Evolutionary conservation across 768 basidiomycete genomes (phyloP).

Genomic region (Boletus sp.): DNA sequence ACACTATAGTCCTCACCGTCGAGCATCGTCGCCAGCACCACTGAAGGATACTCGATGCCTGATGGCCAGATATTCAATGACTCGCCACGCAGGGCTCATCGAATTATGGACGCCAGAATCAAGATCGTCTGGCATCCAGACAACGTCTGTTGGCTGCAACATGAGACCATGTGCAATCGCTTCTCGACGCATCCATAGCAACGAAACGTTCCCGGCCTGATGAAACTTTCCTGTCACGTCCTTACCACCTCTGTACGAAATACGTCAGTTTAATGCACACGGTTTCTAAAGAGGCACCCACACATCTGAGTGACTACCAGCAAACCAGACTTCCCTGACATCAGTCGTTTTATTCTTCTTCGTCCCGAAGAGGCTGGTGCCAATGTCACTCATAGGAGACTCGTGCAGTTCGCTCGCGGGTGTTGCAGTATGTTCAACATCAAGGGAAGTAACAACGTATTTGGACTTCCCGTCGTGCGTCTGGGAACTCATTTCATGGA

Average conservation of each 20-base stretch:
- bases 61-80: slow-evolving; percentile 9
- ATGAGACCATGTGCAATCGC: not conserved
- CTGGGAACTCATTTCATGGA: slow-evolving; percentile 22
- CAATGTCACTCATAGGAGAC: not conserved
- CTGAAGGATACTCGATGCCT: slow-evolving; percentile 6
- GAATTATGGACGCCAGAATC: slow-evolving; percentile 14
- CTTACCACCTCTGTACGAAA: slow-evolving; percentile 8
- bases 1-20: slow-evolving; percentile 3
- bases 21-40: not conserved
- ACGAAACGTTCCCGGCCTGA: not conserved
- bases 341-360: slow-evolving; percentile 53
- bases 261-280: not conserved
- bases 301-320: slow-evolving; percentile 22
- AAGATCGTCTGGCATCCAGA: slow-evolving; percentile 16
- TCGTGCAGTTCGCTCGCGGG: not conserved
- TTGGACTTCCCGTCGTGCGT: slow-evolving; percentile 6
- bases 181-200: not conserved
- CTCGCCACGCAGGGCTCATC: slow-evolving; percentile 6
- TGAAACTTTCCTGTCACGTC: slow-evolving; percentile 3
- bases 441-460: not conserved
- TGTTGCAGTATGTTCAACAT: not conserved
- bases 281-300: not conserved
- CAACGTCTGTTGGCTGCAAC: slow-evolving; percentile 16
- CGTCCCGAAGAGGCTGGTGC: not conserved
- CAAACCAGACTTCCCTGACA: slow-evolving; percentile 19